Base-by-base conservation (phyloP, 2,329 filamentous ascomycete genomes). In the Cordyceps fumosorosea region DNA sequence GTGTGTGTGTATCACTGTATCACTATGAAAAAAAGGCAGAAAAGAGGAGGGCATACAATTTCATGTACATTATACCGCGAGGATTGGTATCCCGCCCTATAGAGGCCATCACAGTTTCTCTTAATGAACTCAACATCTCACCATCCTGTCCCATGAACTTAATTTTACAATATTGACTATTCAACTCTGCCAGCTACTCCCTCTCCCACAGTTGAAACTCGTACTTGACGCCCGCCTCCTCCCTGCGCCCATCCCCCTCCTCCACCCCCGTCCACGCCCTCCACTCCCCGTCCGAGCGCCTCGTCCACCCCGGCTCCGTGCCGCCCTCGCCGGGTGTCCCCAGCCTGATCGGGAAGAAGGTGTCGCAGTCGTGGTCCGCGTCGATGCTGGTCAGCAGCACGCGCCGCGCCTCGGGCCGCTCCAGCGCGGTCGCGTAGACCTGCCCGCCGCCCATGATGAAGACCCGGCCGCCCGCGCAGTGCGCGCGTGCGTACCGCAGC, bases 371-470 rank as follows among this genome's bases (percentile, higher is more conserved):
- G 74, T 87, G 93, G 54, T 90, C 88, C 3, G 76, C 77, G 66
- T 81, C 70, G 42, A 96, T 83, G 65, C 84, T 81, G 56, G 90
- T 95, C 66, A 93, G 76, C 64, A 95, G 74, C 60, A 95, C 82
- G 47, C 86, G 77, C 68, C 78, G 81, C 48, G 86, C 80, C 72
- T 85, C 80, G 48, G 74, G 71, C 62, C 85, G 69, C 67, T 76
- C 72, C 70, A 98, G 78, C 16, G 91, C 88, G 24, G 87, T 83
- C 45, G 78, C 79, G 75, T 98, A 99, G 66, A 98, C 88, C 76
- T 92, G 89, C 62, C 86, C 89, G 5, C 95, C 95, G 26, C 95
- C 95, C 69, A 99, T 97, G 50, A 98, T 84, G 74, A 93, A 98
- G 3, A 91, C 81, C 67, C 84, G 83, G 10, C 81, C 83, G 40